Evolutionary conservation across 139 green algal species (phyloP).

Genomic region (Chlamydomonas sp.): DNA sequence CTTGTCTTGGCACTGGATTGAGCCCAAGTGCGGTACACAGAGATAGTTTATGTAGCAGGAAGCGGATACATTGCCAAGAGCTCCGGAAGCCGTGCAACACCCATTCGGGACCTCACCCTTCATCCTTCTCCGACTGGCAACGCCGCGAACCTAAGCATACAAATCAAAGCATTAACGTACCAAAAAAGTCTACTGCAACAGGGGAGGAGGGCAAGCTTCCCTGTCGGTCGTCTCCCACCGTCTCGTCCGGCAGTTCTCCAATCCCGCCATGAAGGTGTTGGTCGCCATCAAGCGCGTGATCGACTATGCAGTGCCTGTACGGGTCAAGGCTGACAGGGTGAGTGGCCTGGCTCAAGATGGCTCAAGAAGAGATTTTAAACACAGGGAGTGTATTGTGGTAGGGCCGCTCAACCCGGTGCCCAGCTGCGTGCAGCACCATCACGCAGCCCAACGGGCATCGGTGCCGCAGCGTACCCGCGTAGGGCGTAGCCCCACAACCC

Average conservation of each 20-base stretch:
- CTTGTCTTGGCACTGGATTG: too few relatives aligned
- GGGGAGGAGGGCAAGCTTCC: neutral
- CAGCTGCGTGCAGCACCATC: neutral
- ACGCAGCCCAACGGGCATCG: neutral
- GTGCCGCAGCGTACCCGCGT: too few relatives aligned
- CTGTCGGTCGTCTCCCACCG: neutral
- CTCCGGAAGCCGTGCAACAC: too few relatives aligned
- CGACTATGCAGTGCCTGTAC: conserved; percentile 92
- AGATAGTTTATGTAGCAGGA: too few relatives aligned
- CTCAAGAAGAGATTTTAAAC: too few relatives aligned
- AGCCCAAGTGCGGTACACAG: too few relatives aligned
- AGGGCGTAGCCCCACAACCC: too few relatives aligned
- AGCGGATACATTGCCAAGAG: too few relatives aligned
- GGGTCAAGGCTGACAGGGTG: conserved; percentile 90
- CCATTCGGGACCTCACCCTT: too few relatives aligned
- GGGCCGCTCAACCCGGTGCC: neutral
- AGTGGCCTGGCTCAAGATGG: neutral
- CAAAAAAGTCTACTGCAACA: neutral
- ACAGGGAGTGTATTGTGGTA: neutral
- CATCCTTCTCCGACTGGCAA: too few relatives aligned
- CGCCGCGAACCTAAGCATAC: too few relatives aligned
- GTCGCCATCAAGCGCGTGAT: conserved; percentile 88
- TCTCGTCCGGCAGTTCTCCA: neutral
- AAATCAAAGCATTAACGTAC: too few relatives aligned
- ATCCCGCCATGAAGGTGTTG: conserved; percentile 77